phyloP scores from a whole-genome alignment of 2,329 filamentous ascomycete genomes.

The Pseudogymnoascus sp. region DNA sequence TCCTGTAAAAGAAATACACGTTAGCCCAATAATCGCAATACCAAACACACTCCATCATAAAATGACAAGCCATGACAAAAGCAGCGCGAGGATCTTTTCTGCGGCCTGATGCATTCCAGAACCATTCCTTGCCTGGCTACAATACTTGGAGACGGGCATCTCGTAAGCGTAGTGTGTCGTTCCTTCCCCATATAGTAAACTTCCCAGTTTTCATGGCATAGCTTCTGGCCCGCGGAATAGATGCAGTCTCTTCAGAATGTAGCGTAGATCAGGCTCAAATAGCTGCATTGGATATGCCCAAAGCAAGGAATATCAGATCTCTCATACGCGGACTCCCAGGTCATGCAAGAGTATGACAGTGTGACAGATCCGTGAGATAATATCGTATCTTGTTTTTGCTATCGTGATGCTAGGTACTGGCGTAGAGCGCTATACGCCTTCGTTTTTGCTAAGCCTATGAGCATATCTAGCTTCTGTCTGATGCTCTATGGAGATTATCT shows the following conservation, averaged over 20 bases:
- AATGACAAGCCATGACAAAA: background rate
- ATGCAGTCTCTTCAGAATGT: background rate
- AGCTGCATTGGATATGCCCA: background rate
- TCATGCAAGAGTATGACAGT: slow-evolving; percentile 30
- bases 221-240: background rate
- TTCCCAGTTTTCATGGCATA: background rate
- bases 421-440: slow-evolving; percentile 52
- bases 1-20: slow-evolving; percentile 48
- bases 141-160: background rate
- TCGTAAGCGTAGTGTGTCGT: background rate
- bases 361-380: slow-evolving; percentile 30
- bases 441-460: slow-evolving; percentile 42
- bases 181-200: background rate
- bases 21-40: background rate
- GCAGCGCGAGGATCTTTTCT: background rate
- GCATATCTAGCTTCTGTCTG: slow-evolving; percentile 30
- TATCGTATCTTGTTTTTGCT: slow-evolving; percentile 49
- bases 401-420: slow-evolving; percentile 69
- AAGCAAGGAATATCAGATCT: slow-evolving; percentile 3
- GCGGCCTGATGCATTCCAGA: background rate
- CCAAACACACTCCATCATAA: background rate
- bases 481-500: slow-evolving; percentile 63
- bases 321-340: slow-evolving; percentile 15
- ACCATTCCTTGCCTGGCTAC: background rate
- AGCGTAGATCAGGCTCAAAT: background rate